A percentile compares a stretch with the other conserved stretches of the same genome.
Evolutionary conservation across 148 eudicot genomes (phyloP).

Genomic region (Hydrangea macrophylla): DNA sequence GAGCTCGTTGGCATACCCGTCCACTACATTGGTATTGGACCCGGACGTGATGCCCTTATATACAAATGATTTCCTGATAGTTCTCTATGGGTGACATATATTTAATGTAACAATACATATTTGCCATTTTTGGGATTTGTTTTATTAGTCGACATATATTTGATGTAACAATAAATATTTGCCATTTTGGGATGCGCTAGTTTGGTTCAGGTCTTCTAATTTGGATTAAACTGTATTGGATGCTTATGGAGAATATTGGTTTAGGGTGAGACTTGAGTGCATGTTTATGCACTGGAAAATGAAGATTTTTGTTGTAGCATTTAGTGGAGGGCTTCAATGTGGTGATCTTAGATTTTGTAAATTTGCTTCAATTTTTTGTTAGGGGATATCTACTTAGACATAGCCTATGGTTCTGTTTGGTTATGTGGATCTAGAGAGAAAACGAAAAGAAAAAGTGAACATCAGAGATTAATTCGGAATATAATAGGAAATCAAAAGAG

Average conservation of each 20-base stretch:
- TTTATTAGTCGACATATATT: conserved; percentile 8
- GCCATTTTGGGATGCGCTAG: not conserved
- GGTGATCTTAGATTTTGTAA: not conserved
- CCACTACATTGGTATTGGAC: conserved; percentile 88
- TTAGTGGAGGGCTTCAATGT: not conserved
- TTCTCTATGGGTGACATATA: not conserved
- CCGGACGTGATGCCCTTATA: conserved; percentile 95
- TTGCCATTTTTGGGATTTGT: conserved; percentile 3
- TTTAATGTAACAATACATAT: not conserved
- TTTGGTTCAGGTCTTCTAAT: not conserved
- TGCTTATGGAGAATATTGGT: not conserved
- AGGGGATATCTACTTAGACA: not conserved
- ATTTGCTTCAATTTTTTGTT: not conserved
- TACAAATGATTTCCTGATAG: conserved; percentile 41
- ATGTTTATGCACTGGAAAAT: not conserved
- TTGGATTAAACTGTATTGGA: not conserved
- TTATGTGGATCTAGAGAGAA: too few species aligned
- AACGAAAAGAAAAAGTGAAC: too few species aligned
- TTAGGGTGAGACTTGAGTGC: too few species aligned
- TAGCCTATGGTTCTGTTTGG: too few species aligned
- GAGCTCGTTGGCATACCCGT: conserved; percentile 76
- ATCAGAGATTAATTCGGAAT: too few species aligned
- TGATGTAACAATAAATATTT: conserved; percentile 3
- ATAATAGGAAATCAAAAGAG: too few species aligned
- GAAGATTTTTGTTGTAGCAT: not conserved